phyloP scores from a whole-genome alignment of 352 stramenopile genomes.

The Thraustochytrium striatum region DNA sequence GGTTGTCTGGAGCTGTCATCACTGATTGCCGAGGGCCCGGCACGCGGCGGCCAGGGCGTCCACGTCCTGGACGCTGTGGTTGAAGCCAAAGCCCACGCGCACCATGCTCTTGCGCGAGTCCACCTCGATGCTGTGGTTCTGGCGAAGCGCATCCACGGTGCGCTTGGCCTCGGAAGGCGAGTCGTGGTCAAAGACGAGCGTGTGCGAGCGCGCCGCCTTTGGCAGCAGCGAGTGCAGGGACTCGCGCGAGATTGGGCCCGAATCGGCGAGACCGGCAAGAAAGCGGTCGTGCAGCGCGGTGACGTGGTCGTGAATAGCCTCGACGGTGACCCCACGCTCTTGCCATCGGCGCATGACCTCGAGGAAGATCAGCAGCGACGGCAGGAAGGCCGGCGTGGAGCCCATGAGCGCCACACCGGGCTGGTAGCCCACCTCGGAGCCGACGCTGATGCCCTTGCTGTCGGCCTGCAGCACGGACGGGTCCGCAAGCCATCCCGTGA shows the following conservation, averaged over 20 bases:
- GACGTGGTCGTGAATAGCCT: slow-evolving; percentile 46
- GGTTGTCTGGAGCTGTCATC: too few species aligned
- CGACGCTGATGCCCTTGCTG: slow-evolving; percentile 50
- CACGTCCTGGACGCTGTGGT: slow-evolving; percentile 46
- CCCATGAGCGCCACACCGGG: slow-evolving; percentile 47
- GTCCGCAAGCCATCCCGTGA: slow-evolving; percentile 53
- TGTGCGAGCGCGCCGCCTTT: slow-evolving; percentile 44
- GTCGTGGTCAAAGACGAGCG: slow-evolving; percentile 44
- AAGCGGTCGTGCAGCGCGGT: slow-evolving; percentile 44
- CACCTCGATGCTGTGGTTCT: slow-evolving; percentile 46
- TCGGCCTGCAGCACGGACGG: slow-evolving; percentile 39
- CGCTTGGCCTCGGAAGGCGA: not conserved
- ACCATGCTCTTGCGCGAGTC: slow-evolving; percentile 50
- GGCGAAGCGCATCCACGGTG: slow-evolving; percentile 36
- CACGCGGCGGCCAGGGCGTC: slow-evolving; percentile 7
- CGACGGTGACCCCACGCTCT: slow-evolving; percentile 47
- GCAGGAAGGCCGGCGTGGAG: slow-evolving; percentile 49
- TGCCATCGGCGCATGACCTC: slow-evolving; percentile 52
- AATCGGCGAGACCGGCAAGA: not conserved
- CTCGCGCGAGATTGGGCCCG: not conserved
- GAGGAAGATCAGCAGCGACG: slow-evolving; percentile 49
- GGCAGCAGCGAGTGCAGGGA: not conserved
- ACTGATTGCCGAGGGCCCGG: too few species aligned
- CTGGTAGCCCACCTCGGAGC: slow-evolving; percentile 43
- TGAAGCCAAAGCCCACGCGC: slow-evolving; percentile 51